Percentiles rank a stretch among this genome's conserved stretches.
These are phyloP conservation scores for Nemania bipapillata DNA, from an alignment of 2,329 filamentous ascomycete species.

Conservation along the genomic window DNA sequence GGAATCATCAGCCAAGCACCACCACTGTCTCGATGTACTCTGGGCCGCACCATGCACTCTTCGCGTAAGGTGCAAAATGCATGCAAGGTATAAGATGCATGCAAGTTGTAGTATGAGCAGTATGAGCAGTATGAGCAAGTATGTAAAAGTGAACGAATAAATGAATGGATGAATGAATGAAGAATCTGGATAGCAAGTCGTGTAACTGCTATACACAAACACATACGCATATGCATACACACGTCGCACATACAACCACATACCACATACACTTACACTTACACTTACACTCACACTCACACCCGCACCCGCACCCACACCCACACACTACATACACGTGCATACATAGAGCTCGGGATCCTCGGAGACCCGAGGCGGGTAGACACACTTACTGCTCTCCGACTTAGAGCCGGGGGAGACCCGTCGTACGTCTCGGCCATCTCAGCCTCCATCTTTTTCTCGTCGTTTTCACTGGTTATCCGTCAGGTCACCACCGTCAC, in stretches of 20 bases:
- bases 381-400: slow-evolving; percentile 54
- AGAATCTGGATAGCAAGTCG: neutral
- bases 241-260: no score
- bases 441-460: slow-evolving; percentile 43
- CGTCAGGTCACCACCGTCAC: neutral
- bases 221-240: no score
- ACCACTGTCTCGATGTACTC: neutral
- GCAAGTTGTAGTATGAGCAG: neutral
- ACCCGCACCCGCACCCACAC: neutral
- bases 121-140: no score
- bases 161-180: neutral
- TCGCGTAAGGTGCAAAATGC: slow-evolving; percentile 1
- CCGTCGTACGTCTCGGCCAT: slow-evolving; percentile 54
- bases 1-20: slow-evolving; percentile 51
- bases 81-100: neutral
- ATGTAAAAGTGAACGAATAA: no score
- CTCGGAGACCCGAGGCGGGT: slow-evolving; percentile 51
- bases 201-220: no score
- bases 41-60: neutral
- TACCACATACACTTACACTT: no score
- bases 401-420: slow-evolving; percentile 52
- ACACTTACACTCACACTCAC: no score
- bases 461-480: neutral
- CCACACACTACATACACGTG: neutral
- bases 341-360: slow-evolving; percentile 14